These are phyloP conservation scores for Globisporangium rhizosaccharum DNA, from an alignment of 352 stramenopile genomes.

Conservation along the genomic window DNA sequence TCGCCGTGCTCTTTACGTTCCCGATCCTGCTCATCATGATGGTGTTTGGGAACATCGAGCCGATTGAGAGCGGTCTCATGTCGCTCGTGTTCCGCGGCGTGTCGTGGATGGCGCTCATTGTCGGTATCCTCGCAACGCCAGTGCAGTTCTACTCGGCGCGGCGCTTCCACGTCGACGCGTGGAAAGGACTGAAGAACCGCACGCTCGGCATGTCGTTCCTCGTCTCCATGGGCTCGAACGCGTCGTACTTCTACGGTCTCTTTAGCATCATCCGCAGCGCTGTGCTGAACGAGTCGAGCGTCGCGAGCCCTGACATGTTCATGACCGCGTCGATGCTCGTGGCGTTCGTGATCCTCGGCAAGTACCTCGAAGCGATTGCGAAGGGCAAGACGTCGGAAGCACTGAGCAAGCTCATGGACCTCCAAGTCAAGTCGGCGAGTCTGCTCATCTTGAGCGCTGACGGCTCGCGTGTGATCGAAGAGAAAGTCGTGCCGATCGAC, in stretches of 20 bases:
- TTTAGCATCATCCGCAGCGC: conserved; percentile 81
- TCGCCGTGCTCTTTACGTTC: conserved; percentile 90
- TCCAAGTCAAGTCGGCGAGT: conserved; percentile 94
- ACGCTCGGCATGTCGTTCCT: conserved; percentile 96
- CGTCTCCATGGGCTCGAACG: conserved; percentile 94
- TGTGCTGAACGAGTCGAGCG: conserved; percentile 56
- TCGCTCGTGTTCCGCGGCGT: conserved; percentile 49
- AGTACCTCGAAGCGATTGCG: conserved; percentile 94
- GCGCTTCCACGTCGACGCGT: conserved; percentile 94
- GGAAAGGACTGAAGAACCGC: conserved; percentile 86
- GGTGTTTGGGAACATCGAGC: conserved; percentile 74
- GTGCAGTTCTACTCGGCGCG: conserved; percentile 94
- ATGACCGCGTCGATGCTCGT: conserved; percentile 98
- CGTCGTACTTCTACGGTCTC: conserved; percentile 94
- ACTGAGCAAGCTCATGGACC: conserved; percentile 93
- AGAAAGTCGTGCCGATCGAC: conserved; percentile 79
- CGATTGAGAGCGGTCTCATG: conserved; percentile 45
- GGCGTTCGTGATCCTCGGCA: conserved; percentile 97
- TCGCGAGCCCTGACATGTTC: conserved; percentile 89
- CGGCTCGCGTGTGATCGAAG: conserved; percentile 49
- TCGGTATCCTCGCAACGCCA: conserved; percentile 86
- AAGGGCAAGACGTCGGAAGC: conserved; percentile 94
- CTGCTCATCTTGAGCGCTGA: conserved; percentile 82
- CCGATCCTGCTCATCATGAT: conserved; percentile 93
- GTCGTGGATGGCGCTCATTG: conserved; percentile 73